Conservation (phyloP, 1,284 basidiomycete species). For the Schizophyllum amplum region DNA sequence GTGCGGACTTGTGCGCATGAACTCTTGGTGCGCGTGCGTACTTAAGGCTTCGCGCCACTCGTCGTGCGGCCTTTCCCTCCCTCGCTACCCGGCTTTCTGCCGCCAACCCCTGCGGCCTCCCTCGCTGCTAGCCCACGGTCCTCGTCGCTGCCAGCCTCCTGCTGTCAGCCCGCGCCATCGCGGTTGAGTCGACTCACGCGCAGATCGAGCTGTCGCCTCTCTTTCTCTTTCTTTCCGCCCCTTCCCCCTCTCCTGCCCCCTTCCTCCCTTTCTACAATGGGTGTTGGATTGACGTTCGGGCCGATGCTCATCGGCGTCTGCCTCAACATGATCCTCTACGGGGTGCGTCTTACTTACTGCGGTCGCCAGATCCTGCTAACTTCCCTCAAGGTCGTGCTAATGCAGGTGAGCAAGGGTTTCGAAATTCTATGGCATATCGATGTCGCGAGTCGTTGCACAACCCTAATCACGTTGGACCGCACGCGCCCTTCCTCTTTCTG, state of each 20-base stretch:
- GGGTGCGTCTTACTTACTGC: constrained; percentile 22
- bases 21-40: not conserved
- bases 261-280: not conserved
- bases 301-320: constrained; percentile 37
- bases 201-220: not conserved
- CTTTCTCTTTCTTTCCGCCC: not conserved
- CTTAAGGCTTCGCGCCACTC: not conserved
- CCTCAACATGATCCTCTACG: constrained; percentile 40
- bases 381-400: constrained; percentile 1
- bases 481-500: constrained; percentile 3
- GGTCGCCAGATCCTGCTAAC: constrained; percentile 1
- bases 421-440: no score
- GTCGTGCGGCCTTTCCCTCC: not conserved
- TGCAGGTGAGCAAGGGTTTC: constrained; percentile 6
- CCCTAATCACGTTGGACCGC: no score
- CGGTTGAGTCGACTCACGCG: not conserved
- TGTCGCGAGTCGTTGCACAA: no score
- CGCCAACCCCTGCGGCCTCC: not conserved
- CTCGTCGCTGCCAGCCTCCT: not conserved
- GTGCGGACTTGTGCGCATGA: not conserved
- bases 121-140: not conserved
- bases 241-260: not conserved
- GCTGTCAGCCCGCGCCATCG: not conserved
- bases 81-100: not conserved
- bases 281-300: constrained; percentile 19